Conservation (phyloP, 2,329 filamentous ascomycete species). For the Colletotrichum incanum region DNA sequence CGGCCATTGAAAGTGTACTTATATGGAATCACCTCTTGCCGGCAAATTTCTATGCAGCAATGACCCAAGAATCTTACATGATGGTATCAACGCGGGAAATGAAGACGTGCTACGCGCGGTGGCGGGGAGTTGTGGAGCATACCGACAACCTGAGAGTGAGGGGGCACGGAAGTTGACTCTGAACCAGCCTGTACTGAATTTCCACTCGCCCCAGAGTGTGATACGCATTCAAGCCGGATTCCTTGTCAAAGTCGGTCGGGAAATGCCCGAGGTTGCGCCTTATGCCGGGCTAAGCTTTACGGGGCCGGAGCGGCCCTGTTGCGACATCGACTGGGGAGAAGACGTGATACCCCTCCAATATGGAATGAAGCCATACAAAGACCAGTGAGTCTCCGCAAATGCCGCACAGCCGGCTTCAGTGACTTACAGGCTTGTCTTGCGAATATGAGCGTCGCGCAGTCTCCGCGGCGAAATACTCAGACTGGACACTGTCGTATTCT, state of each 20-base stretch:
- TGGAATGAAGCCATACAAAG: neutral
- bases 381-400: neutral
- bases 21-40: neutral
- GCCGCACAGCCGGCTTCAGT: neutral
- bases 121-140: neutral
- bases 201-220: neutral
- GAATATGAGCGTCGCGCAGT: neutral
- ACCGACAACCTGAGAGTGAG: neutral
- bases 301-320: neutral
- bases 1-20: neutral
- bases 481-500: neutral
- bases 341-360: conserved; percentile 18
- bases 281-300: neutral
- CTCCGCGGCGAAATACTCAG: neutral
- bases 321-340: conserved; percentile 35
- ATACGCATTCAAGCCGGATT: neutral
- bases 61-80: conserved; percentile 11
- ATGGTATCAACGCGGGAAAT: conserved; percentile 28
- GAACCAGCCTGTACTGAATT: neutral
- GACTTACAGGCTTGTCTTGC: neutral
- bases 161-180: neutral
- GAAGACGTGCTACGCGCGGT: conserved; percentile 32
- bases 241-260: neutral
- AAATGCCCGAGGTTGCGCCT: neutral
- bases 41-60: neutral